Conservation (phyloP, 1,284 basidiomycete genomes). For the Boletus austroedulis region DNA sequence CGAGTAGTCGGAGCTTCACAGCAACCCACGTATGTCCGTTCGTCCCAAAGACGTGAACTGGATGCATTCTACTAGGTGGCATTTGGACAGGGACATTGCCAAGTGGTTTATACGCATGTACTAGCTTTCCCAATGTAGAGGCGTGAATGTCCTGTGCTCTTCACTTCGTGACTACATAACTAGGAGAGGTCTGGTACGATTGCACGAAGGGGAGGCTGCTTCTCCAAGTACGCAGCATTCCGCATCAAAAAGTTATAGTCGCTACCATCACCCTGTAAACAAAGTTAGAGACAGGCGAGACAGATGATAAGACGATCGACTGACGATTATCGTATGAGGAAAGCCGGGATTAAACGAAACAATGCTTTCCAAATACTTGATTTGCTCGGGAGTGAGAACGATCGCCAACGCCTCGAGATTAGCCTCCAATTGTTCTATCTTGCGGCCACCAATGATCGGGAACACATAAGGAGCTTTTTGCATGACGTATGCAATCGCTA, state of each 20-base stretch:
- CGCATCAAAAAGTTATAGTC: background rate
- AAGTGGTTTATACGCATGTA: too few relatives aligned
- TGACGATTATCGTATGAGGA: slow-evolving; percentile 40
- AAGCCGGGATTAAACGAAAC: slow-evolving; percentile 46
- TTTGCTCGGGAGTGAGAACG: slow-evolving; percentile 42
- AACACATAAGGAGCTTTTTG: slow-evolving; percentile 50
- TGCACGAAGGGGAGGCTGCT: background rate
- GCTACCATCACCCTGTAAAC: background rate
- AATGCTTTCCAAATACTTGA: slow-evolving; percentile 42
- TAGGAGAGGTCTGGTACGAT: slow-evolving; percentile 13
- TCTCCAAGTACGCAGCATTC: slow-evolving; percentile 2
- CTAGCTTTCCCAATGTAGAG: background rate
- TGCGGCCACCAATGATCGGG: slow-evolving; percentile 50
- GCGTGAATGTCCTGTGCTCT: background rate
- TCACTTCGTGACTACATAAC: background rate
- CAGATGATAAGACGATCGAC: background rate
- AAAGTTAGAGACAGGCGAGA: background rate
- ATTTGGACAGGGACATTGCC: too few relatives aligned
- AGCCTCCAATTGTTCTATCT: slow-evolving; percentile 46
- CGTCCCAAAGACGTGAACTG: too few relatives aligned
- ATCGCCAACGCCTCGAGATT: slow-evolving; percentile 51
- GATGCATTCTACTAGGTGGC: too few relatives aligned
- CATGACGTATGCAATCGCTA: slow-evolving; percentile 50
- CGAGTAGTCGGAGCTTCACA: background rate
- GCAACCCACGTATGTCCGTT: background rate